A percentile compares a stretch with the other conserved stretches of the same genome.
These are phyloP conservation scores for Fusarium sp. DNA, from an alignment of 2,329 filamentous ascomycete species.

Conservation along the genomic window DNA sequence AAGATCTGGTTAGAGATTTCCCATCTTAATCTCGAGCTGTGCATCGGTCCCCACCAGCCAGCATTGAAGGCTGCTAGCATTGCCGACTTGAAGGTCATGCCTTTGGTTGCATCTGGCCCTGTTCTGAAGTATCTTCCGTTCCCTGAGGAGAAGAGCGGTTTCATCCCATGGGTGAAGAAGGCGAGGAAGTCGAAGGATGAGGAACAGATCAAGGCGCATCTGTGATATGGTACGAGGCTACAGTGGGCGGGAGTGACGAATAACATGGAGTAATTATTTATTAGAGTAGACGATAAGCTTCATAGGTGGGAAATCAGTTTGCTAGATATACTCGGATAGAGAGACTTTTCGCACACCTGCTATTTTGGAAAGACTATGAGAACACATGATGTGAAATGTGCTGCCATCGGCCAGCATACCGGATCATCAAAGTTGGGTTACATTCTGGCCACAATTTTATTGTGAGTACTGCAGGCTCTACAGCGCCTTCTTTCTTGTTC, in stretches of 20 bases:
- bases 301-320: too few relatives aligned
- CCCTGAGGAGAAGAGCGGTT: not conserved
- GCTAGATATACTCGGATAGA: too few relatives aligned
- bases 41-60: slow-evolving; percentile 12
- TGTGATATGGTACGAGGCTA: not conserved
- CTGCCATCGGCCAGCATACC: too few relatives aligned
- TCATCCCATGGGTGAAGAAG: slow-evolving; percentile 18
- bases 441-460: too few relatives aligned
- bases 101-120: slow-evolving; percentile 21
- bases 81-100: slow-evolving; percentile 8
- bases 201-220: not conserved
- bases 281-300: too few relatives aligned
- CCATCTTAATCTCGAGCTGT: slow-evolving; percentile 14
- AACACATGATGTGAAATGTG: too few relatives aligned
- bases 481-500: too few relatives aligned
- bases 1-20: slow-evolving; percentile 27
- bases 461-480: too few relatives aligned
- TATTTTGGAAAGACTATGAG: too few relatives aligned
- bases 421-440: too few relatives aligned
- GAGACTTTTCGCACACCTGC: too few relatives aligned
- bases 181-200: not conserved
- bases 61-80: slow-evolving; percentile 7
- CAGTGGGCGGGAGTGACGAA: not conserved
- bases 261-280: too few relatives aligned
- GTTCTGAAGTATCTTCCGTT: slow-evolving; percentile 16